These are phyloP conservation scores for Gardenia jasminoides DNA, from an alignment of 257 asterid species.

Conservation along the genomic window DNA sequence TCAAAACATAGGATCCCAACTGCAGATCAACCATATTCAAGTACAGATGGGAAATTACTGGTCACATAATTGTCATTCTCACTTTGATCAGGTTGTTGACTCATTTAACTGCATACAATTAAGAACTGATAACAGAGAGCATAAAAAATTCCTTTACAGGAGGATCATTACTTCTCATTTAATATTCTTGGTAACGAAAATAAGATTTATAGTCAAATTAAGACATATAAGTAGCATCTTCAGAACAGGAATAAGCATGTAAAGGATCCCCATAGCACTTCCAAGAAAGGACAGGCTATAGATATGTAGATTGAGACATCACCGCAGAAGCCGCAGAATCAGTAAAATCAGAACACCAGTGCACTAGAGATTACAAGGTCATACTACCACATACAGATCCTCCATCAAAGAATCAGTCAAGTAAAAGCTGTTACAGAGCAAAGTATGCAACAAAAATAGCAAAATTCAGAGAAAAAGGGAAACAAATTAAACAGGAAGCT, in stretches of 20 bases:
- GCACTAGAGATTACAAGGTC: background rate
- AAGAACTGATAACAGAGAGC: background rate
- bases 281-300: background rate
- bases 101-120: background rate
- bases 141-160: background rate
- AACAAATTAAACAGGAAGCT: background rate
- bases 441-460: background rate
- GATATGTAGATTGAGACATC: background rate
- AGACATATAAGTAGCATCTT: background rate
- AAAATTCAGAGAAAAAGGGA: background rate
- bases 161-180: background rate
- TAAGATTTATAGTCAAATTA: background rate
- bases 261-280: background rate
- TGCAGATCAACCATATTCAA: background rate
- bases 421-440: slow-evolving; percentile 16
- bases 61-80: too few species aligned
- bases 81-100: background rate
- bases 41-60: background rate
- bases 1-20: background rate
- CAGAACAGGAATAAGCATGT: background rate
- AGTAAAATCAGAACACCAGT: background rate
- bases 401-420: slow-evolving; percentile 20
- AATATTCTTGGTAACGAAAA: background rate
- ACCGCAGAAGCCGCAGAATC: background rate
- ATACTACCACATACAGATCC: background rate